phyloP scores from a whole-genome alignment of 345 rosid genomes.

The Pseudoturritis turrita region DNA sequence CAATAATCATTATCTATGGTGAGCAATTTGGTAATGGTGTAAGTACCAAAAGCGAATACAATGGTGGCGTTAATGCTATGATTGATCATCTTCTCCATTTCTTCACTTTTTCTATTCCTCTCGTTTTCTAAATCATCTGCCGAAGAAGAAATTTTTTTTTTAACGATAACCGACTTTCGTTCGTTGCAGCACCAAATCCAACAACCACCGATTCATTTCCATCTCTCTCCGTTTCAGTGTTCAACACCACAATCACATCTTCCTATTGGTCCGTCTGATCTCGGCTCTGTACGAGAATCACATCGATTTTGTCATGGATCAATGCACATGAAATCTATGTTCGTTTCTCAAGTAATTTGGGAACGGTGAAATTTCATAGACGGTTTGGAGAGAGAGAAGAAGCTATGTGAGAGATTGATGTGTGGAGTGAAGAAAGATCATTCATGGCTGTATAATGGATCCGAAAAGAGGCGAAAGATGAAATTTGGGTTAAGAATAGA shows the following conservation, averaged over 20 bases:
- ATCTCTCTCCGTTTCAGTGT: constrained; percentile 44
- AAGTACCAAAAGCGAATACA: constrained; percentile 78
- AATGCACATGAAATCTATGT: constrained; percentile 40
- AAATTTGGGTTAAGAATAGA: too few species aligned
- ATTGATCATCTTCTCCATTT: constrained; percentile 53
- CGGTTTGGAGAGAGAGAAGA: constrained; percentile 49
- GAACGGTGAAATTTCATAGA: constrained; percentile 29
- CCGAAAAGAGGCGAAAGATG: too few species aligned
- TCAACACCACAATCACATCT: constrained; percentile 36
- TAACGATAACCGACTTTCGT: constrained; percentile 56
- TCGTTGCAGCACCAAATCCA: constrained; percentile 50
- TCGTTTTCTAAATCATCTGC: constrained; percentile 29
- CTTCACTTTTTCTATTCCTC: constrained; percentile 32
- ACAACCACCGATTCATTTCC: constrained; percentile 46
- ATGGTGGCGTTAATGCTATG: constrained; percentile 67
- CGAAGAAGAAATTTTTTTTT: constrained; percentile 55
- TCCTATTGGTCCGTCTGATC: constrained; percentile 55
- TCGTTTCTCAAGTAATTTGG: constrained; percentile 37
- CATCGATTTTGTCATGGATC: constrained; percentile 50
- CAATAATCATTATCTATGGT: constrained; percentile 86
- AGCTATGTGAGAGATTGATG: constrained; percentile 49
- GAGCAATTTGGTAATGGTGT: constrained; percentile 75
- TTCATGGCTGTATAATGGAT: too few species aligned
- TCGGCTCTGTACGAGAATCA: constrained; percentile 57
- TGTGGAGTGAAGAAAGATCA: constrained; percentile 40